Base-by-base conservation (phyloP, 2,329 filamentous ascomycete genomes). In the Fusarium clavum region DNA sequence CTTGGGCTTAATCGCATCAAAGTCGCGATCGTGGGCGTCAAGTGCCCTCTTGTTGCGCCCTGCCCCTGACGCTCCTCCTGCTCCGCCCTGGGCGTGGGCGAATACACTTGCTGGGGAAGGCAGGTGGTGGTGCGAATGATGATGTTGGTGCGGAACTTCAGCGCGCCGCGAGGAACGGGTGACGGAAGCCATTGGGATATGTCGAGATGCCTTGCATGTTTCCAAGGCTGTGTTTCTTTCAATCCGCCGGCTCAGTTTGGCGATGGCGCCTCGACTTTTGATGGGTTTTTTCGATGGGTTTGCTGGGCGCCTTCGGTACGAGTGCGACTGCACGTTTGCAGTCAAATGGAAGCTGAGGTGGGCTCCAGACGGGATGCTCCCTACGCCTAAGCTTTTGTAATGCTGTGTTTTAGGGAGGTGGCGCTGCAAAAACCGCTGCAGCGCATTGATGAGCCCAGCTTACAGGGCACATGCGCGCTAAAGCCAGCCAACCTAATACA, bases 101-200 rank as follows among this genome's bases (percentile, higher is more conserved):
- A 79, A 73, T 73, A 76, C 77, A 64, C 68, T 72, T 70, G 74
- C 72, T 65, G 75, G 74, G 73, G 78, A 69, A 57, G 68, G 64
- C 69, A 75, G 69, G 61, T 71, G 74, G 71, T 75, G 74, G 69
- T 79, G 77, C 64, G 79, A 76, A 44, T 66, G 75, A 70, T 80
- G 77, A 70, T 80, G 77, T 71, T 79, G 77, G 67, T 80, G 78
- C 75, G 81, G 81, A 75, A 80, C 82, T 76, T 85, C 84, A 81
- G 81, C 79, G 80, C 83, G 83, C 79, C 82, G 79, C 74, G 80
- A 81, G 76, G 84, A 85, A 80, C 84, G 84, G 76, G 84, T 85
- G 79, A 82, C 78, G 75, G 84, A 85, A 75, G 84, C 84, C 84
- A 86, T 86, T 80, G 81, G 78, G 75, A 77, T 72, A 73, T 65